Conservation (phyloP, 306 rosid species). For the Luffa acutangula region DNA sequence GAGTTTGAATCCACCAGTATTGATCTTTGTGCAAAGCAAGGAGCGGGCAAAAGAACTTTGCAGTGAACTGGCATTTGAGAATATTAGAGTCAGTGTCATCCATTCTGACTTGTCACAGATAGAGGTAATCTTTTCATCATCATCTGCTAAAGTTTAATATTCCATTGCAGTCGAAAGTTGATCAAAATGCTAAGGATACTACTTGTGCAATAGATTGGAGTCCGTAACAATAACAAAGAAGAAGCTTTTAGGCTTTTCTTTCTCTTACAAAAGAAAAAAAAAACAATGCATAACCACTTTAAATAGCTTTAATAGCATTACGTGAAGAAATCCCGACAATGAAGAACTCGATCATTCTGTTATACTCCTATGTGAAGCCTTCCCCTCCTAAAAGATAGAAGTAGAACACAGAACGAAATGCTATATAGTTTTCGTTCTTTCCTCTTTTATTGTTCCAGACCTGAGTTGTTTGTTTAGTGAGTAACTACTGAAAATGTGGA, state of each 20-base stretch:
- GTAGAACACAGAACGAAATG: background rate
- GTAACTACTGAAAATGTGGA: background rate
- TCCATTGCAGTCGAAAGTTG: background rate
- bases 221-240: background rate
- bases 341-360: background rate
- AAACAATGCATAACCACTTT: background rate
- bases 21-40: conserved; percentile 93
- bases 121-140: conserved; percentile 39
- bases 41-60: conserved; percentile 86
- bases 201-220: background rate
- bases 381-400: background rate
- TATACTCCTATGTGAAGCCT: background rate
- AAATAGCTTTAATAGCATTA: background rate
- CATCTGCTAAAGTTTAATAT: too few relatives aligned
- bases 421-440: background rate
- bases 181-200: background rate
- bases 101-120: conserved; percentile 81
- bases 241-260: too few relatives aligned
- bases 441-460: background rate
- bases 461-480: background rate
- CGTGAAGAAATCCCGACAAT: background rate
- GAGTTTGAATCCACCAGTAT: conserved; percentile 84
- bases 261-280: too few relatives aligned
- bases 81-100: conserved; percentile 68
- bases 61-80: conserved; percentile 61